Conservation (phyloP, 2,329 filamentous ascomycete genomes). For the Ophiostoma populinum region DNA sequence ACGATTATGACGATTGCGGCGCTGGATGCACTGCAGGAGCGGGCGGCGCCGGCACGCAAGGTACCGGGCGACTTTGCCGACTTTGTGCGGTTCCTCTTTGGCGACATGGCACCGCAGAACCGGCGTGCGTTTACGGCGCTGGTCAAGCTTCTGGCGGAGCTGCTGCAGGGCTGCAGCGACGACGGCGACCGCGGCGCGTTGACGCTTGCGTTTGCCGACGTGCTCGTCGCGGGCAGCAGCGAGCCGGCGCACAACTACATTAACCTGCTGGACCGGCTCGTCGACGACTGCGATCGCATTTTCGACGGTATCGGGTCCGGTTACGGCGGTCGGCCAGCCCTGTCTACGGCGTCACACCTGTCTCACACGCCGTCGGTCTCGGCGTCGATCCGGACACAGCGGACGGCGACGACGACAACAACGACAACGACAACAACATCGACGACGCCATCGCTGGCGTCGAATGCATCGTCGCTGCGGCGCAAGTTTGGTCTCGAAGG, state of each 20-base stretch:
- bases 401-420: no score
- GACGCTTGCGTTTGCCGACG: slow-evolving; percentile 75
- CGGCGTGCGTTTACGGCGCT: slow-evolving; percentile 65
- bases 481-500: slow-evolving; percentile 69
- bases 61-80: slow-evolving; percentile 58
- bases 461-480: slow-evolving; percentile 72
- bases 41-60: slow-evolving; percentile 34
- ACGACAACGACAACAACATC: no score
- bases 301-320: slow-evolving; percentile 45
- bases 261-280: slow-evolving; percentile 71
- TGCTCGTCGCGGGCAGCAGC: slow-evolving; percentile 49
- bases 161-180: slow-evolving; percentile 78
- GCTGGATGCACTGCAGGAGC: slow-evolving; percentile 57
- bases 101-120: slow-evolving; percentile 52
- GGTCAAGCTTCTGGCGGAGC: slow-evolving; percentile 69
- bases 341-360: no score
- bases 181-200: slow-evolving; percentile 80
- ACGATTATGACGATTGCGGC: slow-evolving; percentile 58
- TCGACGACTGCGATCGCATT: slow-evolving; percentile 78
- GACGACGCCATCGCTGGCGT: slow-evolving; percentile 59
- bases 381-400: no score
- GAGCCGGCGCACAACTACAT: slow-evolving; percentile 67
- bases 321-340: slow-evolving; percentile 17
- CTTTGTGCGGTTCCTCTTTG: slow-evolving; percentile 46
- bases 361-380: no score